Evolutionary conservation across 2,329 filamentous ascomycete genomes (phyloP), one percentile per base, ranked within the genome.

Genomic region (Hypoxylon sp.): DNA sequence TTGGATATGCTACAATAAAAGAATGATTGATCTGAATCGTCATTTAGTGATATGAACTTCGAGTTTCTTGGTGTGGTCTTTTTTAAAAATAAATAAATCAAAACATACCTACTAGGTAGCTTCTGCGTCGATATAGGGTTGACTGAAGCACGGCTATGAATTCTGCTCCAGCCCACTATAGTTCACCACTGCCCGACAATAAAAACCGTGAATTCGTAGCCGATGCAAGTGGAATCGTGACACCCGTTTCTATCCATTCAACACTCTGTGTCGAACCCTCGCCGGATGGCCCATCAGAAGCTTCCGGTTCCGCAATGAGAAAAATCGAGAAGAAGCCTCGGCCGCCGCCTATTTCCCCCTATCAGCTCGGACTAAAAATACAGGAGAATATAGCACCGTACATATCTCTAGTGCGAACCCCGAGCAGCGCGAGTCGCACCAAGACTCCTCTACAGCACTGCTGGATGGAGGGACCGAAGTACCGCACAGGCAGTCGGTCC

Each of bases 401-500:
- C 69, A 70, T 7, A 22, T 61, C 2, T 70, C 28, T 14, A 0
- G 0, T 11, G 57, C 16, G 18, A 68, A 73, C 1, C 71, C 70
- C 8, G 51, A 1, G 18, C 71, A 73, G 9, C 42, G 61, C 0
- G 2, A 12, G 18, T 72, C 49, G 55, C 71, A 73, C 2, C 28
- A 50, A 3, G 46, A 52, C 2, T 71, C 70, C 3, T 53, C 62
- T 12, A 67, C 70, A 3, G 32, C 7, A 6, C 33, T 58, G 3
- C 32, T 22, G 22, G 22, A 14, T 4, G 65, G 57, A 22, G 69
- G 70, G 4, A 61, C 14, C 7, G 20, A 6, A 18, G 32, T 9
- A 44, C 69, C 65, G 53, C 71, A 73, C 2, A 71, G 56, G 49
- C 71, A 73, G 14, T 55, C 44, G 11, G 65, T 70, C 7, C 62